These are phyloP conservation scores for Aureobasidium uvarum DNA, from an alignment of 2,329 filamentous ascomycete species.

Conservation along the genomic window DNA sequence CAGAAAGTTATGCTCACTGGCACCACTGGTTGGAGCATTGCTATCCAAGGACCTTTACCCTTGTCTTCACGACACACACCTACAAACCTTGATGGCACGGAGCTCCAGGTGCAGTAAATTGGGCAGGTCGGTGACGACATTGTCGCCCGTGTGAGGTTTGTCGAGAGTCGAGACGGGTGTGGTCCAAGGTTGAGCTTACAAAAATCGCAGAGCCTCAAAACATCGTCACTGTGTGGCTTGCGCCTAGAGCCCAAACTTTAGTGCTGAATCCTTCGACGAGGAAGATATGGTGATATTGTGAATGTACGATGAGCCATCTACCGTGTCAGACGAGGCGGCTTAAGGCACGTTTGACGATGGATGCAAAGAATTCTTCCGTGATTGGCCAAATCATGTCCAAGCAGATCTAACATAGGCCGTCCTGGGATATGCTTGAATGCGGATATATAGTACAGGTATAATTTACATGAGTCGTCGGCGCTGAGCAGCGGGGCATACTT, in stretches of 20 bases:
- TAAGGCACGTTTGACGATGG: background rate
- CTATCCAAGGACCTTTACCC: background rate
- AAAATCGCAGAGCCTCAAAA: slow-evolving; percentile 17
- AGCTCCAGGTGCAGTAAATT: background rate
- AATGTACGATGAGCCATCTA: background rate
- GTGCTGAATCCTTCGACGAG: background rate
- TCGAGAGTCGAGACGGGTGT: background rate
- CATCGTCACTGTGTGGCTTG: background rate
- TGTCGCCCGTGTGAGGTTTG: background rate
- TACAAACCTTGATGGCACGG: background rate
- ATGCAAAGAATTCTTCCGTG: background rate
- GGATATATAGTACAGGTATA: background rate
- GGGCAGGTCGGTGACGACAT: background rate
- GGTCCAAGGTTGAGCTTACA: background rate
- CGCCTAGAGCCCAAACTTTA: background rate
- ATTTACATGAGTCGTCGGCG: background rate
- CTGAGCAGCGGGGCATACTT: background rate
- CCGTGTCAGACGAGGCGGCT: background rate
- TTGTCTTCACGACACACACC: background rate
- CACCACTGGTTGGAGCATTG: background rate
- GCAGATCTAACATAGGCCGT: background rate
- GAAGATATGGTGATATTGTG: background rate
- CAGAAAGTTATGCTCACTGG: background rate
- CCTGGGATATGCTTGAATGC: background rate
- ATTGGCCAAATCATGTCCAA: background rate